phyloP scores from a whole-genome alignment of 2,329 filamentous ascomycete genomes.

The Colletotrichum costaricense region DNA sequence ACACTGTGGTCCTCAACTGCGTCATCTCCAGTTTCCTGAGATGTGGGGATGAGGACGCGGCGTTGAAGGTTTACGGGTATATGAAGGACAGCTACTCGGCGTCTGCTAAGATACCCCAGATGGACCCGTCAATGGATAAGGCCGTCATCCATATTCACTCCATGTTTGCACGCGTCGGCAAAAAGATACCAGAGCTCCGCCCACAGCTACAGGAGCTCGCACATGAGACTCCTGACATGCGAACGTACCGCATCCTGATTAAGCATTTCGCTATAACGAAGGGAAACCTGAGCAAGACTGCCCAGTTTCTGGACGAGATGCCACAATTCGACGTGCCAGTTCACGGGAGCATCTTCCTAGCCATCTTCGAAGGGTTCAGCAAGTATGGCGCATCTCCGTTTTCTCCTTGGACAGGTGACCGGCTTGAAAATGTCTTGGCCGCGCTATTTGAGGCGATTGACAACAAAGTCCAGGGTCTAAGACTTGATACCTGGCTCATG shows the following conservation, averaged over 20 bases:
- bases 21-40: conserved; percentile 83
- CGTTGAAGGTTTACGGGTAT: conserved; percentile 82
- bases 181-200: conserved; percentile 65
- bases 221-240: conserved; percentile 77
- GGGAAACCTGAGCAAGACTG: conserved; percentile 79
- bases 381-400: conserved; percentile 73
- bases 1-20: conserved; percentile 87
- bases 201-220: conserved; percentile 69
- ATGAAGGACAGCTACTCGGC: conserved; percentile 77
- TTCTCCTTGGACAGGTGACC: conserved; percentile 77
- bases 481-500: conserved; percentile 70
- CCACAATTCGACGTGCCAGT: conserved; percentile 73
- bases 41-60: conserved; percentile 80
- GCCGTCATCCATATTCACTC: conserved; percentile 66
- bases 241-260: conserved; percentile 84
- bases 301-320: conserved; percentile 85
- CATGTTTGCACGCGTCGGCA: conserved; percentile 67
- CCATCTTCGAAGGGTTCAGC: conserved; percentile 85
- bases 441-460: conserved; percentile 70
- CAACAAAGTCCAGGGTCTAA: conserved; percentile 56
- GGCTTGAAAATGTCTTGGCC: conserved; percentile 76
- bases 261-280: conserved; percentile 76
- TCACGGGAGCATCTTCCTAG: conserved; percentile 81
- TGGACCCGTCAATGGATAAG: conserved; percentile 58
- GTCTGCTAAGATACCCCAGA: conserved; percentile 52